Base-by-base conservation (phyloP, 2,329 filamentous ascomycete genomes). In the Pseudopyricularia cyperi region DNA sequence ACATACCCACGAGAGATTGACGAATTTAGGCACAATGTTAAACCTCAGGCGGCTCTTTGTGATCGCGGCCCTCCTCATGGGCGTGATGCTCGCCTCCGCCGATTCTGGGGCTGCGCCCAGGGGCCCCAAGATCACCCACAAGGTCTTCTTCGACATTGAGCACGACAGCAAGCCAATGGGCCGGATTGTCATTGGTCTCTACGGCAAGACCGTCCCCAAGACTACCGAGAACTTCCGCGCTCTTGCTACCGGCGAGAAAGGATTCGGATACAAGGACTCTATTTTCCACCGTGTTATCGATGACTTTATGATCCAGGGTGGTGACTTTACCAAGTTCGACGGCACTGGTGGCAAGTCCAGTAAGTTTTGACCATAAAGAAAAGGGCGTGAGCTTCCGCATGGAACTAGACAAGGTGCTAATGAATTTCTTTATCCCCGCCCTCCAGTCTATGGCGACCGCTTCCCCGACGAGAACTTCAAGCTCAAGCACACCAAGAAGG, bases 391-490 rank as follows among this genome's bases (percentile, higher is more conserved):
- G n/a, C n/a, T 7, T 7, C 12, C 12, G 32, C 32, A 33, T 33
- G 32, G 7, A 42, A 11, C n/a, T n/a, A n/a, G 22, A 22, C 11
- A 14, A 42, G 17, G 17, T 42, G 11, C 17, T 42, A 11, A 42
- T 42, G 3, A 7, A 15, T 30, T 32, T 51, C n/a, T n/a, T n/a
- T n/a, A n/a, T 30, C 11, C 11, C 4, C 24, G 4, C 11, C 42
- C 30, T 53, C n/a, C 57, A 83, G 80, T 93, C 74, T 93, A 91
- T 67, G 87, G 87, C 62, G 75, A 79, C 61, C 87, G 87, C 72
- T 93, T 93, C 73, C 71, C 80, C 58, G 87, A 94, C 63, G 87
- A 94, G 82, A 93, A 91, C 84, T 93, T 94, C 79, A 91, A 93
- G 83, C 78, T 91, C 66, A 90, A 89, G 79, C 88, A 94, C 82